A percentile compares a stretch with the other conserved stretches of the same genome.
Conservation (phyloP, 805 yeast genomes). For the Teunomyces gatunensis region DNA sequence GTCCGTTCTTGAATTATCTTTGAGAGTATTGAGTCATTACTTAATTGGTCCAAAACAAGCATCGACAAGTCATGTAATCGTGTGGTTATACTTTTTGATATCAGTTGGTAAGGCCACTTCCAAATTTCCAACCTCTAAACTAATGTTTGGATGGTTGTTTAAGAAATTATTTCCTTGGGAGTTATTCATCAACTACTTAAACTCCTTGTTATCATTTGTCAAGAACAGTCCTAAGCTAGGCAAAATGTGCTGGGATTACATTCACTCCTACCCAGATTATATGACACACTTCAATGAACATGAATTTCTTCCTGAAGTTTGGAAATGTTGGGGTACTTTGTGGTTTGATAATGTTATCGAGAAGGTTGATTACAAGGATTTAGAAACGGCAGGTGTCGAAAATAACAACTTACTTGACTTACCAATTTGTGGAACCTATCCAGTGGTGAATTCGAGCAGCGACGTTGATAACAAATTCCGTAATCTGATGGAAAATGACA, state of each 20-base stretch:
- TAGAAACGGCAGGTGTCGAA: slow-evolving; percentile 55
- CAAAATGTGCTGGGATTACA: slow-evolving; percentile 11
- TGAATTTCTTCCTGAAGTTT: slow-evolving; percentile 70
- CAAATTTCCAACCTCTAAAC: slow-evolving; percentile 43
- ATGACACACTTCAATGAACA: slow-evolving; percentile 52
- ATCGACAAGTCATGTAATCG: slow-evolving; percentile 69
- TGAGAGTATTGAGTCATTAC: slow-evolving; percentile 64
- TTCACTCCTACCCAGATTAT: slow-evolving; percentile 30
- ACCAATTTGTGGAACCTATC: slow-evolving; percentile 60
- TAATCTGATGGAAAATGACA: slow-evolving; percentile 38
- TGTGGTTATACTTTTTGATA: slow-evolving; percentile 72
- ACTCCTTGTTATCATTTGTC: slow-evolving; percentile 47
- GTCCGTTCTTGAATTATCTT: slow-evolving; percentile 65
- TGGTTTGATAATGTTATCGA: slow-evolving; percentile 66
- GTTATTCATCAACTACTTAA: slow-evolving; percentile 59
- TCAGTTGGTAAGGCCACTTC: slow-evolving; percentile 58
- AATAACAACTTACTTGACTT: slow-evolving; percentile 55
- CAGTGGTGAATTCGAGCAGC: slow-evolving; percentile 19
- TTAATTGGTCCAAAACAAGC: slow-evolving; percentile 68
- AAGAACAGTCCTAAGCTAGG: slow-evolving; percentile 22
- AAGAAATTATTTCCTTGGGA: slow-evolving; percentile 68
- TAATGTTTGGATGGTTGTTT: slow-evolving; percentile 50
- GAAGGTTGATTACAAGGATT: slow-evolving; percentile 52
- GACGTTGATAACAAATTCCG: slow-evolving; percentile 12
- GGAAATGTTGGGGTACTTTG: slow-evolving; percentile 83